Base-by-base conservation (phyloP, 176 grass and related monocot species). In the Eleusine coracana region DNA sequence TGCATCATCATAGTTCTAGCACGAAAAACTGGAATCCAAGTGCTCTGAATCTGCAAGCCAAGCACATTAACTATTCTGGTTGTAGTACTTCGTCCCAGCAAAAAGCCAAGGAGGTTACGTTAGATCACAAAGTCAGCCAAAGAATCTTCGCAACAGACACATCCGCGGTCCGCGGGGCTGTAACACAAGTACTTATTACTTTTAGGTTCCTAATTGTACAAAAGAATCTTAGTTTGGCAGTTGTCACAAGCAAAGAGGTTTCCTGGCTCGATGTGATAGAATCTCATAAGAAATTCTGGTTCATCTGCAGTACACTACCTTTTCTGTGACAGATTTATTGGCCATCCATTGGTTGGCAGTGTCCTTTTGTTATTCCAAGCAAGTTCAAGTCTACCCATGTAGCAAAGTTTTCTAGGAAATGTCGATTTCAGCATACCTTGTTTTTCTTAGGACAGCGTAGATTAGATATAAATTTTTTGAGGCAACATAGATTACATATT, bases 101-200 rank as follows among this genome's bases (percentile, higher is more conserved):
- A 12, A 79, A 88, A 38, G 68, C 80, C 31, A 49, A 65, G 13
- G 51, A 52, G 71, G 52, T 84, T 25, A 56, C 38, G 36, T 11
- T 3, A 76, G 71, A 77, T 85, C 64, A 45, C 71, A 85, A 85
- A 89, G 87, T 89, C 71, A 77, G 71, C 65, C 4, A 42, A 66
- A 76, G 82, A 89, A 81, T 77, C 82, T 75, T 76, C 4, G 25
- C 12, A 63, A 28, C 60, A 29, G 25, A 63, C 60, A 63, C 60
- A 29, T 11, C 60, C 60, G 25, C 60, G 23, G 60, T 63, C 60
- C 60, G 60, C 60, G 60, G 60, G 23, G 59, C 3, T 13, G 25
- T 13, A 10, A 63, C 60, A 29, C 60, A 63, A 63, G 60, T 63
- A n/a, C n/a, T n/a, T n/a, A 63, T 28, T 29, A 29, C 25, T 63